phyloP scores from a whole-genome alignment of 192 early-diverging fungal genomes.

The Rhizophagus prolifer region DNA sequence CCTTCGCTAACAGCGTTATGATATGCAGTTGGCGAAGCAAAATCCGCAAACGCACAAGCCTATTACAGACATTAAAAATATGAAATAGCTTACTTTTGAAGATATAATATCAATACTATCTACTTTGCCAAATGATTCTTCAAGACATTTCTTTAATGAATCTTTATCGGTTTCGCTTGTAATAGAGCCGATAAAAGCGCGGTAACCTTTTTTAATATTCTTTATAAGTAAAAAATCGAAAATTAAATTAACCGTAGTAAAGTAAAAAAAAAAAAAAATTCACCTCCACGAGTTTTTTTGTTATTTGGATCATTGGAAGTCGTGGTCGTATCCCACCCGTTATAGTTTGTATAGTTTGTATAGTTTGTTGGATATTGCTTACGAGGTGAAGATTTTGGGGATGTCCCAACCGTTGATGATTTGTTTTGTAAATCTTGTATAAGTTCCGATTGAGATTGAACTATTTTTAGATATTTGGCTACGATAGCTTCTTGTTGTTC shows the following conservation, averaged over 20 bases:
- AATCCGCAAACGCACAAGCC: constrained; percentile 5
- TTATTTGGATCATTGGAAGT: background rate
- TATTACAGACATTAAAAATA: background rate
- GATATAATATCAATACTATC: constrained; percentile 22
- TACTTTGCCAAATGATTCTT: constrained; percentile 3
- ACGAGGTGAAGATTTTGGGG: background rate
- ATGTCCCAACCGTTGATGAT: background rate
- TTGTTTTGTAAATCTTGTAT: constrained; percentile 9
- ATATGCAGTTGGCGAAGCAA: constrained; percentile 3
- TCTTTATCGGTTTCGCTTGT: constrained; percentile 1
- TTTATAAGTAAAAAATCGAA: background rate
- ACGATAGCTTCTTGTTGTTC: constrained; percentile 18
- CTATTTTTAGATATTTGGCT: constrained; percentile 6
- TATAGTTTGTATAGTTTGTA: background rate
- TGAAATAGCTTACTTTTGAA: constrained; percentile 1
- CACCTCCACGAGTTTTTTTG: background rate
- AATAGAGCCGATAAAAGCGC: constrained; percentile 11
- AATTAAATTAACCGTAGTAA: background rate
- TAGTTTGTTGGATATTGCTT: background rate
- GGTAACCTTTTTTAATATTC: background rate
- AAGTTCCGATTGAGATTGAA: constrained; percentile 14
- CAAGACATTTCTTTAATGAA: constrained; percentile 1
- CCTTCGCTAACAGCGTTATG: constrained; percentile 2
- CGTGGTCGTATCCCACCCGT: background rate
- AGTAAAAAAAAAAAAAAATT: background rate